Evolutionary conservation across 441 rosid species (phyloP), one percentile per base, ranked within the genome.

Genomic region (Eruca vesicaria): DNA sequence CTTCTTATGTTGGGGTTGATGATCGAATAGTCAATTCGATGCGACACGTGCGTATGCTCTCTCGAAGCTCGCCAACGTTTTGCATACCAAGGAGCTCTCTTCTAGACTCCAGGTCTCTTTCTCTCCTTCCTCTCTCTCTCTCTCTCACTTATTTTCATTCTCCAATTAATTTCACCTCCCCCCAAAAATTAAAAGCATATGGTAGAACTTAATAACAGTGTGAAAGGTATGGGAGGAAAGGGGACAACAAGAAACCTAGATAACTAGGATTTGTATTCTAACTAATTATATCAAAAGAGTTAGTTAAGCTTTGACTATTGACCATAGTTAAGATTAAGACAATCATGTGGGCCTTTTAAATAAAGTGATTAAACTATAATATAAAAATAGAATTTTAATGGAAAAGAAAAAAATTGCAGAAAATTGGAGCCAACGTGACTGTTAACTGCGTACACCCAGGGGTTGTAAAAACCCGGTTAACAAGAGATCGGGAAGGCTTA

Each of bases 21-120:
- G 75, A 52, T 68, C 43, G 78, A 71, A 45, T 74, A 88, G 98
- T 77, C 78, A 85, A 35, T 95, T 84, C 82, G 95, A 90, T 33
- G 83, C 98, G 79, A 91, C 99, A 86, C 98, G 96, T 86, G 98
- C 99, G 7, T 92, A 92, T 68, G 96, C 99, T 75, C 92, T 93
- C 84, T 95, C 99, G 84, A 95, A 89, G 91, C 96, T 95, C 33
- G 94, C 98, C 21, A 95, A 92, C 78, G 93, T 93, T 73, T 74
- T 95, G 89, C 98, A 95, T 83, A 87, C 97, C 82, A 87, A 87
- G 86, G 97, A 92, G 82, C 94, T 93, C 77, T 90, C 93, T 59
- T 84, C 72, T 73, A 87, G 83, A 72, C 89, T 95, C 75, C 82
- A 88, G 96, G 99, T 90, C 74, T 55, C 38, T 33, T 12, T 33